phyloP scores from a whole-genome alignment of 78 protist species.

The Polysphondylium violaceum region DNA sequence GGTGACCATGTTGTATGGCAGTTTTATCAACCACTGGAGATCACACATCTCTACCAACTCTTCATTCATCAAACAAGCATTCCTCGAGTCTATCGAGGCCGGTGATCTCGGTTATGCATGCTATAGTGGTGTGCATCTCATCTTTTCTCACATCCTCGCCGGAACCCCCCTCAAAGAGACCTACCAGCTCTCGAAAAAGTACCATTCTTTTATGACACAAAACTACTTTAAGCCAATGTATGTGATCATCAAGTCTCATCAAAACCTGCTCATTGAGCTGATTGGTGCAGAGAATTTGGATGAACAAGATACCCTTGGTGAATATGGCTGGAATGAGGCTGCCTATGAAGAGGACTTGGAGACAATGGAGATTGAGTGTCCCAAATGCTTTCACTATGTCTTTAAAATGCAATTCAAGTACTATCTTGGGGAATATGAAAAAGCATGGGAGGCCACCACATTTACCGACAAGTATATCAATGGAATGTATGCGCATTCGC shows the following conservation, averaged over 20 bases:
- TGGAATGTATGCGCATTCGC: slow-evolving; percentile 61
- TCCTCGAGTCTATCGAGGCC: slow-evolving; percentile 37
- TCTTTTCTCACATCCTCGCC: not conserved
- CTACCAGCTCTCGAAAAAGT: slow-evolving; percentile 30
- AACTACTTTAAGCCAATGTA: slow-evolving; percentile 57
- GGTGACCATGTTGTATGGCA: slow-evolving; percentile 35
- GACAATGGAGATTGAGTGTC: slow-evolving; percentile 43
- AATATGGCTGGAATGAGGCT: slow-evolving; percentile 23
- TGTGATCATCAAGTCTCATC: slow-evolving; percentile 23
- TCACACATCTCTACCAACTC: slow-evolving; percentile 41
- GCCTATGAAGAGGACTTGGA: slow-evolving; percentile 31
- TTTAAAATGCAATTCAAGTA: slow-evolving; percentile 1
- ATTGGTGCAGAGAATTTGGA: slow-evolving; percentile 11
- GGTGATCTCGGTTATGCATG: slow-evolving; percentile 72
- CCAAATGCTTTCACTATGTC: slow-evolving; percentile 38
- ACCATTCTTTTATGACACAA: slow-evolving; percentile 26
- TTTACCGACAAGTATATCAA: slow-evolving; percentile 10
- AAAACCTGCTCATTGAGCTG: slow-evolving; percentile 30
- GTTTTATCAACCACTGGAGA: slow-evolving; percentile 33
- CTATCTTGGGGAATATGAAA: slow-evolving; percentile 16
- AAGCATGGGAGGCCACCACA: slow-evolving; percentile 29
- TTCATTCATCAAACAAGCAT: slow-evolving; percentile 35
- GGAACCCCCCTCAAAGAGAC: slow-evolving; percentile 36
- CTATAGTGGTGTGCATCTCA: slow-evolving; percentile 27
- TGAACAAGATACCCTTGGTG: not conserved